Percentiles rank a stretch among this genome's conserved stretches.
Evolutionary conservation across 352 stramenopile species (phyloP).

Genomic region (Phytophthora syringae): DNA sequence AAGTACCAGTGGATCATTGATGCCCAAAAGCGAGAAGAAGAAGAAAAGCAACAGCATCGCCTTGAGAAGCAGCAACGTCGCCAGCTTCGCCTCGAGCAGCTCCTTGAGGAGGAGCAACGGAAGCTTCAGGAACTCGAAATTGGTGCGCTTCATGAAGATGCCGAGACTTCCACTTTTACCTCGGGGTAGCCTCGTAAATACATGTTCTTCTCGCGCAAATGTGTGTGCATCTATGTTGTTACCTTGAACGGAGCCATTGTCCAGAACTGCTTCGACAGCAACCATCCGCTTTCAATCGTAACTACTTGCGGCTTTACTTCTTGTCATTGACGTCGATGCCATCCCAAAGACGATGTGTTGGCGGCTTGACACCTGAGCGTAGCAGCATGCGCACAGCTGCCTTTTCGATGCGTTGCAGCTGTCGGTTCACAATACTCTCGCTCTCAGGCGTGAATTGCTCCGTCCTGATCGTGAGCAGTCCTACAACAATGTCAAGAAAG

Average conservation of each 20-base stretch:
- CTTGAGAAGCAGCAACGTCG: constrained; percentile 69
- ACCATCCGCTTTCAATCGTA: not conserved
- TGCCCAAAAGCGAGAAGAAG: constrained; percentile 69
- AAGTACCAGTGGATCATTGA: constrained; percentile 89
- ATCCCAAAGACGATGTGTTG: constrained; percentile 54
- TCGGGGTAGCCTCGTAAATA: constrained; percentile 2
- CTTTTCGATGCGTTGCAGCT: constrained; percentile 77
- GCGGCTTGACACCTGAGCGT: constrained; percentile 46
- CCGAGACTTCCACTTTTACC: constrained; percentile 10
- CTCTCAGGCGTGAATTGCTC: constrained; percentile 77
- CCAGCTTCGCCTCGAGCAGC: constrained; percentile 68
- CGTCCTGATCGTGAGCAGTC: constrained; percentile 96
- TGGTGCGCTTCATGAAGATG: constrained; percentile 20
- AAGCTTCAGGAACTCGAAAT: constrained; percentile 72
- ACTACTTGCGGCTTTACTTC: not conserved
- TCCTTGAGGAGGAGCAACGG: constrained; percentile 73
- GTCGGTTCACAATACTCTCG: constrained; percentile 71
- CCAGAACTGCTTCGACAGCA: not conserved
- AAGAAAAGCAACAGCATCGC: constrained; percentile 62
- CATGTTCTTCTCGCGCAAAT: too few species aligned
- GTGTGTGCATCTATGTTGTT: too few species aligned
- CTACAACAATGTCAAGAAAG: constrained; percentile 40
- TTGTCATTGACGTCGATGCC: constrained; percentile 10
- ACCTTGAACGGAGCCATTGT: too few species aligned
- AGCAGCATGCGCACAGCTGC: constrained; percentile 58